phyloP scores from a whole-genome alignment of 2,329 filamentous ascomycete species.

The Fusarium sp. region DNA sequence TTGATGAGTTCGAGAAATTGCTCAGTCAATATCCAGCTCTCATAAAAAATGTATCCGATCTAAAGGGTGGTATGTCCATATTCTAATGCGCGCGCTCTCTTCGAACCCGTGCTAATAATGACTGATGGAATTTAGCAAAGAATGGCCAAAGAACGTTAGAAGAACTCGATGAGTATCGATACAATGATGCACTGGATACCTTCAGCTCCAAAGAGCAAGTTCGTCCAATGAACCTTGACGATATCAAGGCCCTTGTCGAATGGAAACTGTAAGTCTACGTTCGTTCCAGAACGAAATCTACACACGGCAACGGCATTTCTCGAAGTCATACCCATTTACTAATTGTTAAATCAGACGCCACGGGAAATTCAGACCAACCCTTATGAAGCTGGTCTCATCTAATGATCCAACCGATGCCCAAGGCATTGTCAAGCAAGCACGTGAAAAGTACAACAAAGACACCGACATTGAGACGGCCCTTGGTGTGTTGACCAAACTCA shows the following conservation, averaged over 20 bases:
- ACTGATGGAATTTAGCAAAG: slow-evolving; percentile 57
- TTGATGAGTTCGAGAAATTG: slow-evolving; percentile 55
- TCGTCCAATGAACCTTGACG: slow-evolving; percentile 66
- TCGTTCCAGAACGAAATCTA: not conserved
- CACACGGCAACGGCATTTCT: not conserved
- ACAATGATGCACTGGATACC: slow-evolving; percentile 64
- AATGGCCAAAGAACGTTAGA: slow-evolving; percentile 66
- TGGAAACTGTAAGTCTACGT: slow-evolving; percentile 77
- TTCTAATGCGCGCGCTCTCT: not conserved
- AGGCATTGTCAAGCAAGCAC: slow-evolving; percentile 66
- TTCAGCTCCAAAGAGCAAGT: slow-evolving; percentile 59
- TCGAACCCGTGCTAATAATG: slow-evolving; percentile 30
- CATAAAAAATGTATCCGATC: slow-evolving; percentile 61
- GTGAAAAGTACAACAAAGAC: slow-evolving; percentile 61
- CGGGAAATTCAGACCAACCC: slow-evolving; percentile 73
- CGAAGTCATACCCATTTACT: slow-evolving; percentile 1
- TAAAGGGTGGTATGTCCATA: slow-evolving; percentile 60
- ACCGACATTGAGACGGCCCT: slow-evolving; percentile 64
- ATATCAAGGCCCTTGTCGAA: slow-evolving; percentile 74
- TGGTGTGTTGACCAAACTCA: slow-evolving; percentile 71
- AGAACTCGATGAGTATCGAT: slow-evolving; percentile 74
- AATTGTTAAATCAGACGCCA: slow-evolving; percentile 62
- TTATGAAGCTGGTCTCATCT: slow-evolving; percentile 73
- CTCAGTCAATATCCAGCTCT: slow-evolving; percentile 59
- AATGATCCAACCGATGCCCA: slow-evolving; percentile 68